Evolutionary conservation across 805 yeast species (phyloP), one percentile per base, ranked within the genome.

Genomic region (Yamadazyma takamatsuzukensis): DNA sequence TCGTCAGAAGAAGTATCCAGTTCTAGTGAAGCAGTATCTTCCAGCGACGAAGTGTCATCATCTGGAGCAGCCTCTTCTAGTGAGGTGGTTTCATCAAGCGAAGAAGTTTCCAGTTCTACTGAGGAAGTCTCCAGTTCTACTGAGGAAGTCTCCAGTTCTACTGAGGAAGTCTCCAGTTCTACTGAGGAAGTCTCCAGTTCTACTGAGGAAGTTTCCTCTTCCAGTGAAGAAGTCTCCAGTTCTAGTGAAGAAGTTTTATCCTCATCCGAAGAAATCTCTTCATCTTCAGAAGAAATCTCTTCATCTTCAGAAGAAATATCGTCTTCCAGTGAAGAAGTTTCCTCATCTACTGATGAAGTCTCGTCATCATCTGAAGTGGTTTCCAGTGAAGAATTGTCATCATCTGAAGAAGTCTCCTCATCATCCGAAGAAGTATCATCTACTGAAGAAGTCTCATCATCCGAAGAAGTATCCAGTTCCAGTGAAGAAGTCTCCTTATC

Each of bases 271-370:
- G 30, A 3, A 9, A 25, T 5, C n/a, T 15, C 29, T n/a, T 11
- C 30, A 2, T 21, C 30, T 3, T 25, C 34, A 11, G 21, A 14
- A 13, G 34, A 25, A 31, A 25, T 5, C n/a, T 15, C 29, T n/a
- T 31, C 34, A 11, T 18, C 26, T 10, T 16, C 21, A 11, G 34
- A 31, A 16, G 24, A 14, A 10, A 12, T 17, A 17, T n/a, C 21
- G 9, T 23, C 28, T 12, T 30, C 33, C 12, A 23, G 22, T 30
- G 32, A 29, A 15, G 26, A 14, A 10, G 12, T 26, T 9, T 18
- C 29, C 8, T 27, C 29, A 6, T 8, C 14, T 10, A 21, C 29
- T 6, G 6, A 5, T 10, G 29, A 27, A 27, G 21, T 15, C 5
- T 14, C 29, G 12, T 16, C 21, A 5, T 27, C 29, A 27, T 16